Evolutionary conservation across 345 rosid species (phyloP).

Genomic region (Brassica nigra): DNA sequence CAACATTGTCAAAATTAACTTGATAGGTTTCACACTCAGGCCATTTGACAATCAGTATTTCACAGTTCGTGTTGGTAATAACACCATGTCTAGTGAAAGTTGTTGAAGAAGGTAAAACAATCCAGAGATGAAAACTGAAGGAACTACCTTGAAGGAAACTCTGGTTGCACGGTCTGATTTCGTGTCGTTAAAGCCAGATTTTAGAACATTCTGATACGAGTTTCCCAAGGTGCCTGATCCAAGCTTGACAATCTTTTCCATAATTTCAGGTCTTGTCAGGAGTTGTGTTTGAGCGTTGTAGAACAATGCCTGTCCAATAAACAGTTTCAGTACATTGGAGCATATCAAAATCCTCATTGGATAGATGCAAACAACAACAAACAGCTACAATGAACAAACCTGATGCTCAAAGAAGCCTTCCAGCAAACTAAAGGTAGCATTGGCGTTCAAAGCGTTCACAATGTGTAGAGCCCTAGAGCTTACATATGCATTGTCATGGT

Average conservation of each 20-base stretch:
- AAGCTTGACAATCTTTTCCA: constrained; percentile 55
- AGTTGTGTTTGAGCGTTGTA: constrained; percentile 58
- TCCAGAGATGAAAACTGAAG: neutral
- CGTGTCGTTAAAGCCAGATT: constrained; percentile 57
- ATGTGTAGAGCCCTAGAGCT: constrained; percentile 41
- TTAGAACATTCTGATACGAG: constrained; percentile 47
- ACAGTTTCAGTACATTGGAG: constrained; percentile 2
- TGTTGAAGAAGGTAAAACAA: neutral
- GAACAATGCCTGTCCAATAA: constrained; percentile 54
- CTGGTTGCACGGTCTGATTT: constrained; percentile 66
- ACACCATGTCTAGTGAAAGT: neutral
- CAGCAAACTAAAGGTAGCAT: constrained; percentile 27
- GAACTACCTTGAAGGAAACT: constrained; percentile 73
- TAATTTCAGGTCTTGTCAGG: constrained; percentile 53
- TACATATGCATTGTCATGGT: constrained; percentile 43
- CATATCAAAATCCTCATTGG: neutral
- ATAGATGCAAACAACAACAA: neutral
- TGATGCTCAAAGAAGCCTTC: constrained; percentile 43
- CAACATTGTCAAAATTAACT: too few species aligned
- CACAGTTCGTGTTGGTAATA: neutral
- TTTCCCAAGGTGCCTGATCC: constrained; percentile 54
- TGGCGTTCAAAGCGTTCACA: constrained; percentile 28
- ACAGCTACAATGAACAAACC: constrained; percentile 30
- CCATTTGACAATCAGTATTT: neutral
- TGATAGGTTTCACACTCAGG: too few species aligned